Base-by-base conservation (phyloP, 2,329 filamentous ascomycete species). In the Cercospora sp. region DNA sequence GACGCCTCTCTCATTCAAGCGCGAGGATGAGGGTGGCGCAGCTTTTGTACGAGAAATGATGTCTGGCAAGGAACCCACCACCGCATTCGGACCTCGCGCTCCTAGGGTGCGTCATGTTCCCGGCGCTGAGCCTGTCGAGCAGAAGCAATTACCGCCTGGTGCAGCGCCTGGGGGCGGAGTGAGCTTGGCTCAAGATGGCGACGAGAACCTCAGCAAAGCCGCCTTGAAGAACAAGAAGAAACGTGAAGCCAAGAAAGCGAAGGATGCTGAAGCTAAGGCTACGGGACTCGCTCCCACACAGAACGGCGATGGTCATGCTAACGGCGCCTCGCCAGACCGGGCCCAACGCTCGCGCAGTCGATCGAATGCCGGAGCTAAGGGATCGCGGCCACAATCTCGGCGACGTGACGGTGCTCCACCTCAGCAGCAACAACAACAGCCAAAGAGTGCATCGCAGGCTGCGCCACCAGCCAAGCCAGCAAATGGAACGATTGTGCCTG, bases 171-270 rank as follows among this genome's bases (percentile, higher is more conserved):
- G 88, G 63, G 88, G 88, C 24, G 88, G 88, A 53, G 88, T 89
- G 51, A 87, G 86, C 70, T 85, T 91, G 57, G 88, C 90, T 13
- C 86, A 82, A 71, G 80, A 90, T 81, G 82, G 89, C 53, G 91
- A 93, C 69, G 91, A 92, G 74, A 89, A 87, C 74, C 80, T 95
- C 70, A 94, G 91, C 70, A 96, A 95, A 83, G 88, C 91, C 64
- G 93, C 91, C 12, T 84, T 92, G 74, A 97, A 97, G 87, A 97
- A 97, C 83, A 98, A 98, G 88, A 98, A 98, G 88, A 98, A 98
- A 87, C 88, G 95, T 57, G 90, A 92, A 74, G 92, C 92, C 73
- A 97, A 96, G 86, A 98, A 97, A 82, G 87, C 88, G 62, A 95
- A 94, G 78, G 93, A 95, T 58, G 87, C 85, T 5, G 91, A 92